Percentiles rank a stretch among this genome's conserved stretches.
Evolutionary conservation across 331 rosid species (phyloP).

Genomic region (Quercus phellos): DNA sequence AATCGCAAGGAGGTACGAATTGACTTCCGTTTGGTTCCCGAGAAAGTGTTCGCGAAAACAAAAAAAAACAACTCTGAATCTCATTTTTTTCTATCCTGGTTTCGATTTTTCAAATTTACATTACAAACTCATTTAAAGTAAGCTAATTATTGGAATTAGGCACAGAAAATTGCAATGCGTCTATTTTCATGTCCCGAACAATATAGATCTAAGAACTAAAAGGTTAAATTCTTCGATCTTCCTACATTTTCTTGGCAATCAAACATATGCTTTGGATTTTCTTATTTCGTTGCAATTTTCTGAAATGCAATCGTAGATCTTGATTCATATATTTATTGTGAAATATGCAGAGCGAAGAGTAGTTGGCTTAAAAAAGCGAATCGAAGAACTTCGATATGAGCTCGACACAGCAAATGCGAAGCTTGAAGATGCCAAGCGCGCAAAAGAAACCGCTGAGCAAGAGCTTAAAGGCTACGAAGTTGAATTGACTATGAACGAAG

Average conservation of each 20-base stretch:
- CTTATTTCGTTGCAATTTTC: neutral
- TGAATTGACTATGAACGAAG: constrained; percentile 35
- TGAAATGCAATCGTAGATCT: neutral
- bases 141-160: neutral
- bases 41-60: constrained; percentile 11
- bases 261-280: neutral
- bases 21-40: constrained; percentile 1
- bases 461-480: constrained; percentile 57
- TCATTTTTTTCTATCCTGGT: neutral
- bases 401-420: constrained; percentile 43
- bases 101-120: neutral
- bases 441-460: constrained; percentile 61
- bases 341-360: constrained; percentile 61
- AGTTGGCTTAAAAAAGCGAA: constrained; percentile 50
- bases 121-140: neutral
- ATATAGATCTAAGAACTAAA: neutral
- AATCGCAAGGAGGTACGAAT: constrained; percentile 62
- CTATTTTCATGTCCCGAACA: neutral
- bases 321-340: neutral
- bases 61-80: neutral
- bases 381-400: constrained; percentile 54
- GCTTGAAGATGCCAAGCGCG: constrained; percentile 63
- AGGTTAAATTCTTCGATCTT: neutral
- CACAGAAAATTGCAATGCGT: neutral
- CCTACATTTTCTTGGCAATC: neutral